Evolutionary conservation across 1,284 basidiomycete species (phyloP).

Genomic region (Somion occarium): DNA sequence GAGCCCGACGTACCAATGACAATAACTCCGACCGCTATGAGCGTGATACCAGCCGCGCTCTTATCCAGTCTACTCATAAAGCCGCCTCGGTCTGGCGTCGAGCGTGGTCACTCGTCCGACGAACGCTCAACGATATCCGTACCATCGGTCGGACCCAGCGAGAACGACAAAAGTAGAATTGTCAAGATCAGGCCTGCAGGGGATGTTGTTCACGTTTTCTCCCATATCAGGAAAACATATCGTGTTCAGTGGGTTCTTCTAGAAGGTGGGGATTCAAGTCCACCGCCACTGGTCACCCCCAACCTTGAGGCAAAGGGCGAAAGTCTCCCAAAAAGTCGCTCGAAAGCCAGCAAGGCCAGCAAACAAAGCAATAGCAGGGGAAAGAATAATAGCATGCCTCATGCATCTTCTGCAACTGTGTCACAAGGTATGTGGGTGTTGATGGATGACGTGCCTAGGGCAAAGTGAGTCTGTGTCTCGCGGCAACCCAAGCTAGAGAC

Average conservation of each 20-base stretch:
- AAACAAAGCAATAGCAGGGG: background rate
- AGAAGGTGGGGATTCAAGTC: conserved; percentile 38
- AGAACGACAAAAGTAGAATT: conserved; percentile 23
- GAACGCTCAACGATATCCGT: conserved; percentile 15
- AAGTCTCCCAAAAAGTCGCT: background rate
- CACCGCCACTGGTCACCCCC: conserved; percentile 21
- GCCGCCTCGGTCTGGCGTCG: conserved; percentile 14
- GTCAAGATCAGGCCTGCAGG: conserved; percentile 47
- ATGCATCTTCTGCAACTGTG: background rate
- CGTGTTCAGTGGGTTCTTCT: conserved; percentile 70
- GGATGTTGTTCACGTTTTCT: conserved; percentile 81
- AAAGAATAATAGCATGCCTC: background rate
- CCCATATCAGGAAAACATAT: conserved; percentile 90
- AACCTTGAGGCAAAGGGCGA: background rate
- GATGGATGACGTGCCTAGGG: conserved; percentile 46
- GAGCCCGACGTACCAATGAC: conserved; percentile 38
- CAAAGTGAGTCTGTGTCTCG: conserved; percentile 53
- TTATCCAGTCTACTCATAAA: conserved; percentile 38
- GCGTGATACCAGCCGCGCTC: conserved; percentile 35
- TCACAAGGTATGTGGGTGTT: conserved; percentile 43
- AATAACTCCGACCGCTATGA: conserved; percentile 29
- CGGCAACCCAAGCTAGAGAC: too few species aligned
- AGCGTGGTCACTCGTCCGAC: conserved; percentile 3
- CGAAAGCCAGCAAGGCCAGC: conserved; percentile 9
- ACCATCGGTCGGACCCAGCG: conserved; percentile 8